Percentiles rank a stretch among this genome's conserved stretches.
Evolutionary conservation across 192 early-diverging fungal genomes (phyloP).

Genomic region (Kickxella alabastrina): DNA sequence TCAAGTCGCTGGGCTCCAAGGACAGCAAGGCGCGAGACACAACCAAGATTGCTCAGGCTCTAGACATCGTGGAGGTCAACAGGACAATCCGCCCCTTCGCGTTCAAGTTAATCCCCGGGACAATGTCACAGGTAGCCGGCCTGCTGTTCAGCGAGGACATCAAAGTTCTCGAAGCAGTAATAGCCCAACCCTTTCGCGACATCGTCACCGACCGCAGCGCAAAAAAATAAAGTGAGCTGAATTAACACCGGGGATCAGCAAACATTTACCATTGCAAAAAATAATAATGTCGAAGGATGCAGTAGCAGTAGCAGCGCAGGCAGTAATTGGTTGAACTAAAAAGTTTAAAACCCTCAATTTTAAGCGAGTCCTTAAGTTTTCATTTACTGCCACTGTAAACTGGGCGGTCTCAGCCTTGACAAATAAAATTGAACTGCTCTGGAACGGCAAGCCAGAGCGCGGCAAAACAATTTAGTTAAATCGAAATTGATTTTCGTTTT

Average conservation of each 20-base stretch:
- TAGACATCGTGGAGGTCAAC: slow-evolving; percentile 21
- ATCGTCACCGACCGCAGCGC: background rate
- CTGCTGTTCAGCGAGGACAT: slow-evolving; percentile 24
- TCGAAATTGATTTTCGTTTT: too few species aligned
- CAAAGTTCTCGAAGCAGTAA: slow-evolving; percentile 2
- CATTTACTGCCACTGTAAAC: too few species aligned
- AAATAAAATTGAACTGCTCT: too few species aligned
- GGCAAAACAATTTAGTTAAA: too few species aligned
- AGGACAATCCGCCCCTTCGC: slow-evolving; percentile 1
- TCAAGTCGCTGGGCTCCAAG: slow-evolving; percentile 6
- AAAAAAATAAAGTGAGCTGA: background rate
- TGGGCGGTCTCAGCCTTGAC: too few species aligned
- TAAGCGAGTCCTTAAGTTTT: too few species aligned
- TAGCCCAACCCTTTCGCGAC: background rate
- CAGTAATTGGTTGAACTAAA: too few species aligned
- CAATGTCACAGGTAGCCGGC: background rate
- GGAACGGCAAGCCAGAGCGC: too few species aligned
- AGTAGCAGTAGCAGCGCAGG: too few species aligned
- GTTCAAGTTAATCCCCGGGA: background rate
- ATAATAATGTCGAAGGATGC: too few species aligned
- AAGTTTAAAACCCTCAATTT: too few species aligned
- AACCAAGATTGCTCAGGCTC: background rate
- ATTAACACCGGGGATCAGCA: background rate
- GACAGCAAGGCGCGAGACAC: background rate
- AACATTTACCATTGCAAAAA: too few species aligned